phyloP scores from a whole-genome alignment of 2,329 filamentous ascomycete species.

The Xylogone sp. region DNA sequence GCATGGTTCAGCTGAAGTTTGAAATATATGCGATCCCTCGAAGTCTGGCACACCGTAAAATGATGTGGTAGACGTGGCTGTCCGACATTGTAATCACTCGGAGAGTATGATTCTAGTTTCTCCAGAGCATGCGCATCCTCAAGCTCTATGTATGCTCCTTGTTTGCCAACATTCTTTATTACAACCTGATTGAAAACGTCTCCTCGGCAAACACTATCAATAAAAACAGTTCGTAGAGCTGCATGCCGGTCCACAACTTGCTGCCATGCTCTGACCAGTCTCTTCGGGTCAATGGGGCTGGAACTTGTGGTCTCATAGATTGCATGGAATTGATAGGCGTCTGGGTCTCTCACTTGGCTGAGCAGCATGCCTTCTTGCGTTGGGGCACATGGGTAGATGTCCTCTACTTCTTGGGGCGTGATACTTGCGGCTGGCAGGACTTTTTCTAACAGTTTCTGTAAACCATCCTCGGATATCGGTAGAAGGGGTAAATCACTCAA shows the following conservation, averaged over 20 bases:
- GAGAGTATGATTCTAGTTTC: neutral
- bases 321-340: constrained; percentile 4
- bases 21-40: constrained; percentile 33
- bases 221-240: constrained; percentile 11
- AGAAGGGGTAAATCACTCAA: constrained; percentile 11
- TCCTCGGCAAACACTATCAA: constrained; percentile 11
- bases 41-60: constrained; percentile 41
- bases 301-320: neutral
- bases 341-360: constrained; percentile 10
- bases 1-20: constrained; percentile 48
- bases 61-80: constrained; percentile 35
- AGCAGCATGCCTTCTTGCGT: constrained; percentile 11
- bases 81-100: neutral
- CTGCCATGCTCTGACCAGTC: constrained; percentile 8
- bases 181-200: constrained; percentile 11
- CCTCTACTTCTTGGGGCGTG: constrained; percentile 1
- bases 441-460: neutral
- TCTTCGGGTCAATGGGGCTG: constrained; percentile 1
- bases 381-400: constrained; percentile 9
- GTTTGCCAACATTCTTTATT: constrained; percentile 3
- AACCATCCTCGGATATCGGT: neutral
- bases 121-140: neutral
- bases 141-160: neutral
- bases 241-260: constrained; percentile 7
- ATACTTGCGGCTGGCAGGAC: neutral